Conservation (phyloP, 2,329 filamentous ascomycete genomes). For the Arthrobotrys sphaeroides region DNA sequence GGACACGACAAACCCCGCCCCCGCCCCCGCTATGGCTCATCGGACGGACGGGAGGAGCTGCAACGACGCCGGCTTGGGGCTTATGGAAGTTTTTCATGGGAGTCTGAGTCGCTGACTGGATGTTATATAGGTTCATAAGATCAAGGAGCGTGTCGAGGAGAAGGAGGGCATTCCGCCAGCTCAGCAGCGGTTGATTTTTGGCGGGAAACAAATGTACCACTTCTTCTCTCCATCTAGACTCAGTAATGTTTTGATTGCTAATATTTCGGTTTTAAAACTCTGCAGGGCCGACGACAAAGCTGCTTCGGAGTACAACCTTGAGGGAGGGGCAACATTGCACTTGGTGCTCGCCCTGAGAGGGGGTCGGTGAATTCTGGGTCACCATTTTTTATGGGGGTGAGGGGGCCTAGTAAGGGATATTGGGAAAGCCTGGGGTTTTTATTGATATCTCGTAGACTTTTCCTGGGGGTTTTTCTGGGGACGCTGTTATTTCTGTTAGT, state of each 20-base stretch:
- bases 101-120: not conserved
- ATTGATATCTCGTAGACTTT: too few relatives aligned
- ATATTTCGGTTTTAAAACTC: not conserved
- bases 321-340: constrained; percentile 92
- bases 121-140: constrained; percentile 78
- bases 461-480: too few relatives aligned
- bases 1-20: constrained; percentile 33
- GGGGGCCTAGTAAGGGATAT: not conserved
- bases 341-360: constrained; percentile 93
- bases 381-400: too few relatives aligned
- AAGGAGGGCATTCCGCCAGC: constrained; percentile 98
- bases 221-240: not conserved
- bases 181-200: constrained; percentile 94
- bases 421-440: too few relatives aligned
- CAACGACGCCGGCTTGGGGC: not conserved
- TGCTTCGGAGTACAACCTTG: constrained; percentile 86
- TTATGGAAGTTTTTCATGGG: not conserved
- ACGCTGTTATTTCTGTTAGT: too few relatives aligned
- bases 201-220: constrained; percentile 92
- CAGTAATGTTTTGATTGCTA: not conserved
- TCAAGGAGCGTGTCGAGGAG: constrained; percentile 99
- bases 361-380: constrained; percentile 66
- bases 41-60: not conserved
- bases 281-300: constrained; percentile 92
- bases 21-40: constrained; percentile 33